Conservation (phyloP, 176 grass and related monocot species). For the Olyra latifolia region DNA sequence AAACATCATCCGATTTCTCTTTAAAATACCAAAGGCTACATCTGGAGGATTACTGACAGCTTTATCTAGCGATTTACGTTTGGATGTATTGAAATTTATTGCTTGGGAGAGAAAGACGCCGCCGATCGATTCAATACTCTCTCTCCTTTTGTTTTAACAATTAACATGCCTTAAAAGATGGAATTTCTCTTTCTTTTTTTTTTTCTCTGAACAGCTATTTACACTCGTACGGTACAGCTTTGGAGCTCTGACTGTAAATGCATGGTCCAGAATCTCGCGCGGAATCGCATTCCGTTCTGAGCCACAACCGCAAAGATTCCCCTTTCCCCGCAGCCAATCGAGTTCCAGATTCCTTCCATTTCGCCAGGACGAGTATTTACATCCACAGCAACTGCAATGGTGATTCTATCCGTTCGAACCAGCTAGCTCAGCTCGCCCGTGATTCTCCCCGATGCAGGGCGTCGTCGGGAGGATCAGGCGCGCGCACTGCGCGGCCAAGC, state of each 20-base stretch:
- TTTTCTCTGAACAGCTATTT: too few relatives aligned
- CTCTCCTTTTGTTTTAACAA: too few relatives aligned
- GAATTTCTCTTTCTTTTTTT: too few relatives aligned
- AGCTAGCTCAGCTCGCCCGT: neutral
- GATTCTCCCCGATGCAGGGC: slow-evolving; percentile 28
- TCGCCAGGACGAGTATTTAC: neutral
- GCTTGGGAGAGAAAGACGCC: too few relatives aligned
- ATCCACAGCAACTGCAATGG: neutral
- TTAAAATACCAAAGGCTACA: too few relatives aligned
- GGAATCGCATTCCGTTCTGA: neutral
- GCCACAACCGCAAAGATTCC: slow-evolving; percentile 28
- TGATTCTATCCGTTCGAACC: too few relatives aligned
- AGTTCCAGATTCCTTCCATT: slow-evolving; percentile 4
- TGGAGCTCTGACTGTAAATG: neutral
- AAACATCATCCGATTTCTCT: too few relatives aligned
- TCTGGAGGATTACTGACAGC: too few relatives aligned
- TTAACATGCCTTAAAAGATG: too few relatives aligned
- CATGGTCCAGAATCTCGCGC: slow-evolving; percentile 4
- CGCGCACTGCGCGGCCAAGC: neutral
- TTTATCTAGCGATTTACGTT: too few relatives aligned
- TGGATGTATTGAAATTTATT: too few relatives aligned
- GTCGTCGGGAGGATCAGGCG: slow-evolving; percentile 6
- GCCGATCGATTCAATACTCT: too few relatives aligned
- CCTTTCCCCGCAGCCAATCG: neutral
- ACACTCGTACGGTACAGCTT: neutral